Percentiles rank a stretch among this genome's conserved stretches.
These are phyloP conservation scores for Xerocomellus chrysenteron DNA, from an alignment of 768 basidiomycete genomes.

Conservation along the genomic window DNA sequence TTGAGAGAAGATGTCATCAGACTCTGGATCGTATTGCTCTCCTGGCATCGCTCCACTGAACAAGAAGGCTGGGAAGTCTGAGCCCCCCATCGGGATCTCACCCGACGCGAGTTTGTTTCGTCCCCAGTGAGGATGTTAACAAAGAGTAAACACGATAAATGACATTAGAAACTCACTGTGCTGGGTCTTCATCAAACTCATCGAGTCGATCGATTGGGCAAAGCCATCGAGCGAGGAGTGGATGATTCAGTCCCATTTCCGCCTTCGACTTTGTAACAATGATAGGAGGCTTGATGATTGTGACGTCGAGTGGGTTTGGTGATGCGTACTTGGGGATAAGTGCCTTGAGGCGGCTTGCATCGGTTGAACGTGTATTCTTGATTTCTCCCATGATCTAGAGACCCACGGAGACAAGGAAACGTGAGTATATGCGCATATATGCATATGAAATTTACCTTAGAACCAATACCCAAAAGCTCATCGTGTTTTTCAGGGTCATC, in stretches of 20 bases:
- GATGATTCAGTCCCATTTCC: neutral
- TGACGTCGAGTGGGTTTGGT: too few relatives aligned
- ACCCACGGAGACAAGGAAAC: too few relatives aligned
- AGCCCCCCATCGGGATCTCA: neutral
- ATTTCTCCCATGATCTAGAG: neutral
- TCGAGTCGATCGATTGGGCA: neutral
- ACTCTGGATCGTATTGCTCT: neutral
- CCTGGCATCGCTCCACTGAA: neutral
- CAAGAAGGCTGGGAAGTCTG: neutral
- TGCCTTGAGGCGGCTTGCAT: neutral
- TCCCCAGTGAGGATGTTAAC: neutral
- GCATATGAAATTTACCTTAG: neutral
- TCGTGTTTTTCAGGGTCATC: neutral
- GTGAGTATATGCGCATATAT: neutral
- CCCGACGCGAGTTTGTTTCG: neutral
- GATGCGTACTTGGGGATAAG: too few relatives aligned
- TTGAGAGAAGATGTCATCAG: neutral
- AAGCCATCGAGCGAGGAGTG: neutral
- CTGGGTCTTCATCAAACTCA: neutral
- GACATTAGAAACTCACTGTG: neutral
- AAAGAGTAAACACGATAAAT: neutral
- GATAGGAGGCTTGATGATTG: neutral
- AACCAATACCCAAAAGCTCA: neutral
- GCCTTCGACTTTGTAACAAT: neutral
- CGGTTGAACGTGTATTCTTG: neutral